A percentile compares a stretch with the other conserved stretches of the same genome.
These are phyloP conservation scores for Rhypophila decipiens DNA, from an alignment of 495 filamentous ascomycete species.

Conservation along the genomic window DNA sequence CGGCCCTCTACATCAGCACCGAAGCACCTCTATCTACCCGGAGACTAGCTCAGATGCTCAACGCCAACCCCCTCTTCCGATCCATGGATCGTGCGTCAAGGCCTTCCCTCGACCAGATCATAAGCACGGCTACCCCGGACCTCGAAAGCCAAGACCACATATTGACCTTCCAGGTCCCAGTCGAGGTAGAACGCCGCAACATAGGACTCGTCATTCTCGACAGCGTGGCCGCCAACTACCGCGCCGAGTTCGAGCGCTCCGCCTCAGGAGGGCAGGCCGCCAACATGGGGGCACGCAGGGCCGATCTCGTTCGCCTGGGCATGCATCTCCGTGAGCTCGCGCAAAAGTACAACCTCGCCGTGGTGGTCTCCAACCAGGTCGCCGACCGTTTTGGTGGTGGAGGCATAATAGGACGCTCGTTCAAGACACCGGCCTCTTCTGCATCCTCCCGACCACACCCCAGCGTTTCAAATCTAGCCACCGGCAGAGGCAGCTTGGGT, in stretches of 20 bases:
- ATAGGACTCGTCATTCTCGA: constrained; percentile 81
- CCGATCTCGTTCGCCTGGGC: constrained; percentile 71
- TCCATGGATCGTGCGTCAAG: constrained; percentile 36
- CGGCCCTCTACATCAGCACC: constrained; percentile 90
- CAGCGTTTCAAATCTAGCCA: constrained; percentile 5
- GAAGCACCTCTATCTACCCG: constrained; percentile 76
- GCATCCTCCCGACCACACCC: not conserved
- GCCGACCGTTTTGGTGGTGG: constrained; percentile 62
- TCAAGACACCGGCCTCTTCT: constrained; percentile 12
- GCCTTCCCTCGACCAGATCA: constrained; percentile 64
- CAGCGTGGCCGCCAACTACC: constrained; percentile 88
- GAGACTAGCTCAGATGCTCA: constrained; percentile 71
- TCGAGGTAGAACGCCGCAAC: constrained; percentile 66
- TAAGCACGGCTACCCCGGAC: constrained; percentile 80
- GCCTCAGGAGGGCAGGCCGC: constrained; percentile 22
- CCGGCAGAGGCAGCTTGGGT: constrained; percentile 2
- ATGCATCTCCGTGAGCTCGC: constrained; percentile 69
- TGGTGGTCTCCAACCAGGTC: constrained; percentile 96
- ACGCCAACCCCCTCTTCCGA: constrained; percentile 55
- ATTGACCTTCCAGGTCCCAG: constrained; percentile 80
- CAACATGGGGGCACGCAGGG: constrained; percentile 55
- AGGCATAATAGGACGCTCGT: not conserved
- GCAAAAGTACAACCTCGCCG: constrained; percentile 61
- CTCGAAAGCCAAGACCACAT: constrained; percentile 96
- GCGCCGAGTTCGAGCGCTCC: constrained; percentile 73